phyloP scores from a whole-genome alignment of 1,284 basidiomycete species.

The Tremellales sp. region DNA sequence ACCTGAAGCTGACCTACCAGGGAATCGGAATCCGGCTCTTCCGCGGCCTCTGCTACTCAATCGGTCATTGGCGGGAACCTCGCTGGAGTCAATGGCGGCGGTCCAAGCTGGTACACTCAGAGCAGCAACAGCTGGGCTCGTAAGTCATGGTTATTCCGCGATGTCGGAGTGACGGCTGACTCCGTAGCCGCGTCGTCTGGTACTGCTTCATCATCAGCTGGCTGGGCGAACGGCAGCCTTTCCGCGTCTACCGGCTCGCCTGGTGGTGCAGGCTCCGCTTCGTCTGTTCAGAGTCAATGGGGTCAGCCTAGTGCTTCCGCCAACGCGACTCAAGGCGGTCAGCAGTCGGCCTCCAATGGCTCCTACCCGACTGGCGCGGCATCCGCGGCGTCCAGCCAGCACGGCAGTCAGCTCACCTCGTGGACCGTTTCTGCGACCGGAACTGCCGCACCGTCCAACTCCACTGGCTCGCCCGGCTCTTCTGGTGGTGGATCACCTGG shows the following conservation, averaged over 20 bases:
- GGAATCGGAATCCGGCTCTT: not conserved
- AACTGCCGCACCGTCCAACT: not conserved
- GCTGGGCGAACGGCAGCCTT: no score
- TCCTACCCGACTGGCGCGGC: slow-evolving; percentile 7
- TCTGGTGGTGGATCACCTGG: slow-evolving; percentile 2
- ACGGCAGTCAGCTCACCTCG: not conserved
- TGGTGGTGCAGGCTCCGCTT: not conserved
- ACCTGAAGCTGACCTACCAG: not conserved
- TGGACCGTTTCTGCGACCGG: slow-evolving; percentile 3
- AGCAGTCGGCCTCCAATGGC: not conserved
- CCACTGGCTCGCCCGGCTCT: not conserved
- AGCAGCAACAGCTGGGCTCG: not conserved
- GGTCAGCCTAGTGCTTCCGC: no score
- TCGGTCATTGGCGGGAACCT: not conserved
- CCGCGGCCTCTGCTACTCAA: not conserved
- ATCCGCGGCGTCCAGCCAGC: slow-evolving; percentile 1
- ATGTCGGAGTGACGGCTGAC: not conserved
- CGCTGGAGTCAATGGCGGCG: not conserved
- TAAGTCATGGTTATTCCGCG: not conserved
- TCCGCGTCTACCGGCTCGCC: not conserved
- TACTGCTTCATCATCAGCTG: not conserved
- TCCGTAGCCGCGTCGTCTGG: not conserved
- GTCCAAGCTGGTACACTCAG: not conserved
- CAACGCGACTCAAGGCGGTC: no score
- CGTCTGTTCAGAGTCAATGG: no score